Base-by-base conservation (phyloP, 2,329 filamentous ascomycete species). In the Penicillium sp. region DNA sequence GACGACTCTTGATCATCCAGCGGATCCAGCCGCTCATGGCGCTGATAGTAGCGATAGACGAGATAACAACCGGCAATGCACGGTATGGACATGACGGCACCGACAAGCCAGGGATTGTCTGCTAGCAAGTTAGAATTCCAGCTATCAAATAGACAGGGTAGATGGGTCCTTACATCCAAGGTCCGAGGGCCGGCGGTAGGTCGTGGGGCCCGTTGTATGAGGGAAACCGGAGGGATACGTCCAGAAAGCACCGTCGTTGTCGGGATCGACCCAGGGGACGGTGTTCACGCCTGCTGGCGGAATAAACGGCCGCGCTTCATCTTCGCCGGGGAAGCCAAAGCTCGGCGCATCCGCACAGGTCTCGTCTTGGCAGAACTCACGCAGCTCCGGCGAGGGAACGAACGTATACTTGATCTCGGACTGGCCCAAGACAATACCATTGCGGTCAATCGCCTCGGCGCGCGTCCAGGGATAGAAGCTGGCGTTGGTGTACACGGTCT, bases 401-500 rank as follows among this genome's bases (percentile, higher is more conserved):
- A 68, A 70, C 1, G 63, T 68, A 30, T 56, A 60, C 35, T 63
- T 57, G 13, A 52, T 51, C 27, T 54, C 55, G 2, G 64, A 67
- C 26, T 44, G 58, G 20, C 63, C 62, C 11, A 69, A 48, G 3
- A 62, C 54, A 4, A 46, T 45, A 11, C 63, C 63, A 6, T 59
- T 35, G 3, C 33, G 50, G 29, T 65, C 62, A 8, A 70, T 41
- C 0, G 64, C 67, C 36, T 68, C 64, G 2, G 55, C 65, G 16
- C 64, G 65, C 2, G 50, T 51, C 59, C 59, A 64, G 4, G 44
- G 51, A 33, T 57, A 62, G 40, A 58, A 64, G 18, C 44, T 49
- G 21, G 48, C 20, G 21, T 58, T 53, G 3, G 50, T 57, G 37
- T 64, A 64, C 11, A 51, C 50, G 1, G 67, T 70, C 44, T 70